These are phyloP conservation scores for Thuja plicata DNA, from an alignment of 83 land plant genomes.

Conservation along the genomic window DNA sequence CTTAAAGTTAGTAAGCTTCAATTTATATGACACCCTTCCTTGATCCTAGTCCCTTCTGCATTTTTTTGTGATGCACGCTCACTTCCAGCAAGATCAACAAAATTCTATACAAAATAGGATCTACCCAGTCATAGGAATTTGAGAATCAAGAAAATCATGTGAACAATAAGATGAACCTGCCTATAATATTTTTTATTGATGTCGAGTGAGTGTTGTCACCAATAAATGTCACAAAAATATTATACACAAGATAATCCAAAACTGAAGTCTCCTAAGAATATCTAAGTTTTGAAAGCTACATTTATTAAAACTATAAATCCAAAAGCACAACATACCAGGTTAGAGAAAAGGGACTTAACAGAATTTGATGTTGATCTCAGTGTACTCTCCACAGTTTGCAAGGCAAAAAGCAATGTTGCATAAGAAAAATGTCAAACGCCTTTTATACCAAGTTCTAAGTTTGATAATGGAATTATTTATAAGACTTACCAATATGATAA, in stretches of 20 bases:
- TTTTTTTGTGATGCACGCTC: no score
- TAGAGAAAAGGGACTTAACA: constrained; percentile 80
- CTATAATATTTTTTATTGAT: not conserved
- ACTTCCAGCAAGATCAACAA: no score
- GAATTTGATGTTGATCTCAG: constrained; percentile 54
- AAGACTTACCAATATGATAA: not conserved
- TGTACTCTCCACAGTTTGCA: constrained; percentile 87
- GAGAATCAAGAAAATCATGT: no score
- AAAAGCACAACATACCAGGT: constrained; percentile 54
- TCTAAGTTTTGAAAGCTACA: no score
- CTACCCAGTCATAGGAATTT: no score
- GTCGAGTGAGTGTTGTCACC: not conserved
- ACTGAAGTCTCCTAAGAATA: no score
- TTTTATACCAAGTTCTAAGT: no score
- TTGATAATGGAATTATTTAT: no score
- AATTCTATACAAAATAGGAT: no score
- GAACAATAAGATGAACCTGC: no score
- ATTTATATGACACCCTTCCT: constrained; percentile 98
- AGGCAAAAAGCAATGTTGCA: not conserved
- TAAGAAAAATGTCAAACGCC: no score
- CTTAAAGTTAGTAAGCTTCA: constrained; percentile 92
- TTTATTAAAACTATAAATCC: not conserved
- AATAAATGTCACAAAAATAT: not conserved
- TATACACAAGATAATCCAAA: not conserved
- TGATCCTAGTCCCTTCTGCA: no score